Base-by-base conservation (phyloP, 441 rosid species). In the Adansonia madagascariensis region DNA sequence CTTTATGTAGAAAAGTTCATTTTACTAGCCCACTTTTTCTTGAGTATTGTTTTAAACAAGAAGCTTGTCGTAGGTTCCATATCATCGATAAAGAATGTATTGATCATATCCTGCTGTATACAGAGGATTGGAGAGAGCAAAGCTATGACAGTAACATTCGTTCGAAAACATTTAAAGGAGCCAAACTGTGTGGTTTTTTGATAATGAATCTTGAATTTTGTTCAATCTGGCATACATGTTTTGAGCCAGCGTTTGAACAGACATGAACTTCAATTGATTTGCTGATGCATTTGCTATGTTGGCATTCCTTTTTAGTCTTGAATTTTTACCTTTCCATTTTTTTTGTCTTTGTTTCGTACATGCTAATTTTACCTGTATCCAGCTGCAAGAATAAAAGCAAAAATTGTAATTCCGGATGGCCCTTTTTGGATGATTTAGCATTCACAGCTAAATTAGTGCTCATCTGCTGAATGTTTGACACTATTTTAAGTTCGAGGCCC, bases 81-180 rank as follows among this genome's bases (percentile, higher is more conserved):
- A 56, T 46, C 75, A 18, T 43, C 39, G 47, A 64, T 55, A 35
- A 35, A 71, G 63, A 64, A 57, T 62, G 44, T 68, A 46, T 11
- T 61, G 1, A 14, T 41, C 39, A 12, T 53, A 3, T 63, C 70
- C 43, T 70, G 64, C 44, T 60, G 76, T 10, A 50, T 69, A 46
- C 79, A 5, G 44, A 31, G 67, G 67, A 62, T 62, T 31, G 41
- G 10, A 62, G 24, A 17, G 35, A 69, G 17, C 10, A 9, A 24
- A 59, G 4, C 9, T 49, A 47, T 11, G 15, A 24, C 47, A 70
- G 49, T 39, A 20, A 43, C 20, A 27, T 71, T 50, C 50, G 22
- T 31, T 44, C 17, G 57, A 35, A 63, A 80, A 61, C 27, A 14
- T 68, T 4, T 62, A 44, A 31, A 39, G 60, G 55, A 18, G 41